Evolutionary conservation across 2,329 filamentous ascomycete species (phyloP), one percentile per base, ranked within the genome.

Genomic region (Cercospora janseana): DNA sequence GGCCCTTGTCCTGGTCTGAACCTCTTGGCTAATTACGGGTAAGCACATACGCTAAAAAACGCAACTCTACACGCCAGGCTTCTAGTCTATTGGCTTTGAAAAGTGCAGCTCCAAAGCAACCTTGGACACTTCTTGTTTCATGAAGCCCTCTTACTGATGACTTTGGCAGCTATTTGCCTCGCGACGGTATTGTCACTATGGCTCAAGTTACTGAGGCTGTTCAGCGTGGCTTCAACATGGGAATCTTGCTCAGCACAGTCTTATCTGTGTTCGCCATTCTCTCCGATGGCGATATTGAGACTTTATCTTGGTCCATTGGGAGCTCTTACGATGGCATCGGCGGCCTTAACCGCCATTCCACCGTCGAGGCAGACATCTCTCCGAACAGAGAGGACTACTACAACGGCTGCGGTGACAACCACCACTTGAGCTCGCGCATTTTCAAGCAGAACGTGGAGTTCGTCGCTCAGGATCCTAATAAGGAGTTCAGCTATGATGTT

Each of bases 1-100:
- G 61, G 68, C 37, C 69, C 69, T 16, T 72, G 70, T 49, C 70
- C 70, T 2, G 66, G 69, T 43, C 60, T 72, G 13, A 73, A 72
- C 57, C 62, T 67, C 1, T 59, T 72, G 10, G 70, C 70, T 23
- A 73, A 73, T 54, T 66, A 72, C 51, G 65, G 66, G n/a, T n/a
- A n/a, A n/a, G n/a, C n/a, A n/a, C n/a, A n/a, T n/a, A n/a, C n/a
- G n/a, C n/a, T n/a, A n/a, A n/a, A n/a, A n/a, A n/a, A n/a, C n/a
- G n/a, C n/a, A n/a, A n/a, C n/a, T n/a, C 20, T 71, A 71, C 52
- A 60, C 74, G 16, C 70, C 70, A 6, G 69, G 67, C 37, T 38
- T n/a, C n/a, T 13, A 21, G 34, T 38, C 2, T n/a, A 60, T 69
- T 32, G 72, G 72, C 12, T 61, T 67, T 20, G 15, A 20, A 21